Base-by-base conservation (phyloP, 345 rosid genomes). In the Microcos paniculata region DNA sequence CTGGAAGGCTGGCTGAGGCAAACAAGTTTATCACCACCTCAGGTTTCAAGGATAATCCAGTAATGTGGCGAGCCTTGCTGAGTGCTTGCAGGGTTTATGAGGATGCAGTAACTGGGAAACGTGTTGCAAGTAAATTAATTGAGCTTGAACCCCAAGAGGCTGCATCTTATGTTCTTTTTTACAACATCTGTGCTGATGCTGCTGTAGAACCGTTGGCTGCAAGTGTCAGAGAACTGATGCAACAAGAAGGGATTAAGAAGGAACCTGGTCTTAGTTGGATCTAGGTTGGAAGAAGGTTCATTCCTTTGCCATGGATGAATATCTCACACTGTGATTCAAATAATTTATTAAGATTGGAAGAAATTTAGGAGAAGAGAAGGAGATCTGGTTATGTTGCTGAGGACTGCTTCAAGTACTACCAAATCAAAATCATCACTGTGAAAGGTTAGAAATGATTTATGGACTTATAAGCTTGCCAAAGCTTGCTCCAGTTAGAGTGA, bases 191-290 rank as follows among this genome's bases (percentile, higher is more conserved):
- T 74, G 62, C 72, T 35, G 85, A 79, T 18, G 85, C 77, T 63
- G 90, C 88, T 11, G 76, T 83, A 13, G 78, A 73, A 23, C 38
- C 78, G 42, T 79, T 69, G n/a, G 90, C 76, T 56, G 81, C 58
- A 12, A 59, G 80, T 19, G 78, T 83, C 18, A 85, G 84, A 76
- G 83, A 76, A 33, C 14, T 79, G 71, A 86, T 88, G 90, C 78
- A 59, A 76, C 79, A 73, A 38, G 74, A 70, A 59, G 80, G 85
- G 19, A 74, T 88, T 21, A 88, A 72, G 81, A 88, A 88, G 80
- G 86, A 88, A 75, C 88, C 92, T 19, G 90, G 87, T 33, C 57
- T 80, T 26, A 88, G 92, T 77, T 83, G 85, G 86, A 83, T 88
- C 56, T 70, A 82, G 72, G 83, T 83, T 8, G 67, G 81, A 59